phyloP scores from a whole-genome alignment of 352 stramenopile species.

The Phytopythium montanum region DNA sequence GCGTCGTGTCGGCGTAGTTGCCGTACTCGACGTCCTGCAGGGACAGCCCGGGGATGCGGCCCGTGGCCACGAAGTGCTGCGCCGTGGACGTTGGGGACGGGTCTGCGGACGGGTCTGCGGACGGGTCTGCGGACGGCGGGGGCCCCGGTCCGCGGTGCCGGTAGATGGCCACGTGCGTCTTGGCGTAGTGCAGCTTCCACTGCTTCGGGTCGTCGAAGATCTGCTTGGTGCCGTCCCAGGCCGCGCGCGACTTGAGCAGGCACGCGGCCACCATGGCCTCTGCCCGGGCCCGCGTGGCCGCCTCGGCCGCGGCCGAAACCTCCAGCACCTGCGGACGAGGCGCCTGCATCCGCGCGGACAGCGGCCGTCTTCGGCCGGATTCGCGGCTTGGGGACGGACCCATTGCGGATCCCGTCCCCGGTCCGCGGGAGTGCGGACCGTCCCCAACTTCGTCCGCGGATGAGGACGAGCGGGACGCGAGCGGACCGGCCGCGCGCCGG shows the following conservation, averaged over 20 bases:
- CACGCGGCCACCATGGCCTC: slow-evolving; percentile 34
- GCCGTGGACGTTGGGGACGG: slow-evolving; percentile 10
- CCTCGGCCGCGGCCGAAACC: slow-evolving; percentile 23
- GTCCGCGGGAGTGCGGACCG: not conserved
- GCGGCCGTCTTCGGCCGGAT: slow-evolving; percentile 1
- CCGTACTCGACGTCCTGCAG: slow-evolving; percentile 68
- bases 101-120: not conserved
- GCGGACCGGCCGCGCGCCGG: not conserved
- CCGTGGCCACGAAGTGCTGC: slow-evolving; percentile 49
- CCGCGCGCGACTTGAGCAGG: slow-evolving; percentile 39
- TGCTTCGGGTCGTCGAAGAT: slow-evolving; percentile 58
- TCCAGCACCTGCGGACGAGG: slow-evolving; percentile 24
- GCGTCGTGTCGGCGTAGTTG: slow-evolving; percentile 66
- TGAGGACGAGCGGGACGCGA: not conserved
- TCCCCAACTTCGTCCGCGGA: not conserved
- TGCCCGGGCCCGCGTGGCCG: slow-evolving; percentile 23
- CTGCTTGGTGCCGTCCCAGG: slow-evolving; percentile 53
- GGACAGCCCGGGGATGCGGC: slow-evolving; percentile 49
- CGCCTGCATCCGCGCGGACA: slow-evolving; percentile 28
- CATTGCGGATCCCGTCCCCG: not conserved
- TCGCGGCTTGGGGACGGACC: too few species aligned
- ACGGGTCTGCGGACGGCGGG: not conserved
- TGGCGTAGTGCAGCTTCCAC: slow-evolving; percentile 61
- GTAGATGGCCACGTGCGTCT: slow-evolving; percentile 51
- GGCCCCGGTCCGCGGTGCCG: slow-evolving; percentile 22